Base-by-base conservation (phyloP, 1,139 yeast genomes). In the Diutina rugosa region DNA sequence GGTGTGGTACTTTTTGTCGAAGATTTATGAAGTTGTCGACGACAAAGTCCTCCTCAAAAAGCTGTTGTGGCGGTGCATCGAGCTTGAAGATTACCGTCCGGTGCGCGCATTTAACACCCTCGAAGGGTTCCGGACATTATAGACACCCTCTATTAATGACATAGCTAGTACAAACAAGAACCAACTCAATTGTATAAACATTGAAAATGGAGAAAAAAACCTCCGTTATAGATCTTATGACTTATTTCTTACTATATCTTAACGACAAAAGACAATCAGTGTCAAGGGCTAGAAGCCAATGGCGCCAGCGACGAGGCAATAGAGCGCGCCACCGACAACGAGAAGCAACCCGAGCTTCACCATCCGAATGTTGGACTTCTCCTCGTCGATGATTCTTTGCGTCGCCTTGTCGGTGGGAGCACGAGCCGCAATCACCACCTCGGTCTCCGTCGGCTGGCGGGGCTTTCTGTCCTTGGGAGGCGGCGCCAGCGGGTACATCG, bases 1-100 rank as follows among this genome's bases (percentile, higher is more conserved):
- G 66, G 77, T 86, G 14, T 87, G 95, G 90, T 85, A 82, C 78
- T 77, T 80, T 58, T 73, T 89, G 60, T 81, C 90, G 4, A 72
- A 78, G 62, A 76, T 87, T 46, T 86, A 86, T 65, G 93, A 85
- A 62, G 71, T 67, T 32, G 74, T 81, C 54, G 85, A 81, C 53
- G 90, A 87, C 63, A 73, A 72, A 58, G 70, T 74, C 2, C 72
- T 79, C 57, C 75, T 83, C 58, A 78, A 79, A 32, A 67, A 73
- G 56, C 76, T 87, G 35, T 72, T 87, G 60, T 82, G 91, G 85
- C 79, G 73, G 63, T 79, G 89, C 65, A 79, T 88, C 26, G 84
- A 81, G 60, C 73, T 86, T 61, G 93, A 87, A 63, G 89, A 85
- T 62, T 65, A 68, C 30, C 73, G 87, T 56, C 88, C 91, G 1